A percentile compares a stretch with the other conserved stretches of the same genome.
phyloP scores from a whole-genome alignment of 441 rosid species.

The Pelargonium citronellum region DNA sequence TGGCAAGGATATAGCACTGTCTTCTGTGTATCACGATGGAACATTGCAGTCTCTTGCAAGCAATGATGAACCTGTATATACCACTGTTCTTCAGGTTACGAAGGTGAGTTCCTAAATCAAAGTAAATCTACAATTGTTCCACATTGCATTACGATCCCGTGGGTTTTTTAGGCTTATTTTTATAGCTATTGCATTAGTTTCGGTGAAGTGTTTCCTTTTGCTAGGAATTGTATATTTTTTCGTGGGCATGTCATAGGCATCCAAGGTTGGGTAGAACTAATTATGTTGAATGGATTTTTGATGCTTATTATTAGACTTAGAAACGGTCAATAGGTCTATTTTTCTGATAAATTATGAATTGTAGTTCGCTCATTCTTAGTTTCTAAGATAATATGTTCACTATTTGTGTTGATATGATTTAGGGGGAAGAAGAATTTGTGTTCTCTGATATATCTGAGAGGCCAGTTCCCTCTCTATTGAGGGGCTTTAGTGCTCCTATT shows the following conservation, averaged over 20 bases:
- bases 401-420: slow-evolving; percentile 26
- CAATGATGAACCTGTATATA: slow-evolving; percentile 39
- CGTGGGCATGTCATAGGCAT: no score
- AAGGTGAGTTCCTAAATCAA: slow-evolving; percentile 45
- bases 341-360: neutral
- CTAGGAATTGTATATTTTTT: no score
- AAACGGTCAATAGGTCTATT: neutral
- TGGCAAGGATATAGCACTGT: slow-evolving; percentile 76
- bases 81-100: slow-evolving; percentile 73
- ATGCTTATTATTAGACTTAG: no score
- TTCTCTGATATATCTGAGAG: slow-evolving; percentile 63
- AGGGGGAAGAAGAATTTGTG: slow-evolving; percentile 94
- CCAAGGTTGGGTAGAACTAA: no score
- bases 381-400: neutral
- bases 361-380: neutral
- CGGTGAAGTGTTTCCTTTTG: no score
- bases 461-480: slow-evolving; percentile 83
- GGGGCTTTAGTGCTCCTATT: slow-evolving; percentile 90
- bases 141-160: neutral
- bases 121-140: slow-evolving; percentile 12
- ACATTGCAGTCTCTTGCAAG: slow-evolving; percentile 41
- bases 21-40: slow-evolving; percentile 66
- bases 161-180: neutral
- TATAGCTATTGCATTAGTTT: no score
- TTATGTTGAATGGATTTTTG: no score